Conservation (phyloP, 2,329 filamentous ascomycete genomes). For the Nannizzia gypsea region DNA sequence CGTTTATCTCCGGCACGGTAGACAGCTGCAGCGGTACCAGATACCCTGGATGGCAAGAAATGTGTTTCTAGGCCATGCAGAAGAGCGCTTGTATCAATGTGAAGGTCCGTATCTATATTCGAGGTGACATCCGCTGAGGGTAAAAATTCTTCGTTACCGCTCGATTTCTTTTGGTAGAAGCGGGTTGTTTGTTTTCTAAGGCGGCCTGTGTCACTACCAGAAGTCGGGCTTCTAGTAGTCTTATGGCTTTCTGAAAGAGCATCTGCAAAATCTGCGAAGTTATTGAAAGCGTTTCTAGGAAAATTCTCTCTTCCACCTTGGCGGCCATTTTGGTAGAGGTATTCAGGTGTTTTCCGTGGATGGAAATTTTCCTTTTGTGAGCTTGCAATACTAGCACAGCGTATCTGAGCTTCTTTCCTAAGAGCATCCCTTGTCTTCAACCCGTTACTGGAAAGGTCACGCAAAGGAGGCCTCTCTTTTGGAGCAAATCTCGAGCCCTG, state of each 20-base stretch:
- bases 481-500: background rate
- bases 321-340: background rate
- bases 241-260: too few species aligned
- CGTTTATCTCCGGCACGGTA: too few species aligned
- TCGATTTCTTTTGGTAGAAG: background rate
- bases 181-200: background rate
- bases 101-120: background rate
- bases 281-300: background rate
- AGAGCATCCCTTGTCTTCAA: slow-evolving; percentile 25
- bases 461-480: slow-evolving; percentile 20
- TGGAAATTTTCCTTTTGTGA: slow-evolving; percentile 32
- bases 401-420: slow-evolving; percentile 31
- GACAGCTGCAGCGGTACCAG: background rate
- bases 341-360: slow-evolving; percentile 18
- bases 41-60: background rate
- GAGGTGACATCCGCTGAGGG: background rate
- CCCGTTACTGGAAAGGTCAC: slow-evolving; percentile 19
- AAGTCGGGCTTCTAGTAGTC: too few species aligned
- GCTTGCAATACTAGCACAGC: slow-evolving; percentile 25
- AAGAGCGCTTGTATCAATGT: background rate
- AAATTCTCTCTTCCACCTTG: background rate
- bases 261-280: background rate
- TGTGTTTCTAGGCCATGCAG: background rate
- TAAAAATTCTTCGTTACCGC: background rate
- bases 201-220: background rate